These are phyloP conservation scores for Scedosporium boydii DNA, from an alignment of 2,329 filamentous ascomycete species.

Conservation along the genomic window DNA sequence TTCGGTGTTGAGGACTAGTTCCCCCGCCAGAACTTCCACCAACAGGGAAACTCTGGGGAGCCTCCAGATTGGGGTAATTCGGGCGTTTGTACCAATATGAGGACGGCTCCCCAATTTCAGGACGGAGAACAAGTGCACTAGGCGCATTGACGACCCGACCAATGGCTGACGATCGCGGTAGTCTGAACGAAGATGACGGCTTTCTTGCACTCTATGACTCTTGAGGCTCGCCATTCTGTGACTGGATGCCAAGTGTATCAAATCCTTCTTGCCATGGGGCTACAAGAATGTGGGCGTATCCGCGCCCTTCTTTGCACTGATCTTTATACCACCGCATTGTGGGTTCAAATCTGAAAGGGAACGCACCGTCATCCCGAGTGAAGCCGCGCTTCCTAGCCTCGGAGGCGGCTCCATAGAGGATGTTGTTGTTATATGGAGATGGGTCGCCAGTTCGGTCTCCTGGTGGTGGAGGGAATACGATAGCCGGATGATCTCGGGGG, in stretches of 20 bases:
- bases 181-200: background rate
- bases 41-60: too few species aligned
- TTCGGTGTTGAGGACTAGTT: too few species aligned
- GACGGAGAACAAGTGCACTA: too few species aligned
- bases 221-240: background rate
- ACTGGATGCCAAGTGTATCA: background rate
- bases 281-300: slow-evolving; percentile 39
- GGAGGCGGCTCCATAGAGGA: background rate
- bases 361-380: slow-evolving; percentile 8
- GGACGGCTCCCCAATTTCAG: too few species aligned
- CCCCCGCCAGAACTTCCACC: too few species aligned
- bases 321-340: slow-evolving; percentile 43
- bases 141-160: too few species aligned
- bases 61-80: too few species aligned
- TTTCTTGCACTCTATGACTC: background rate
- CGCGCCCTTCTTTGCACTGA: slow-evolving; percentile 35
- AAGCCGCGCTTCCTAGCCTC: background rate
- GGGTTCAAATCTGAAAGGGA: slow-evolving; percentile 32
- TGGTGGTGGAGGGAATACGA: slow-evolving; percentile 3
- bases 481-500: background rate
- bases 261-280: slow-evolving; percentile 27
- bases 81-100: too few species aligned
- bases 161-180: too few species aligned
- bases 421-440: background rate
- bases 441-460: background rate